Evolutionary conservation across 306 rosid genomes (phyloP).

Genomic region (Inga leiocalycina): DNA sequence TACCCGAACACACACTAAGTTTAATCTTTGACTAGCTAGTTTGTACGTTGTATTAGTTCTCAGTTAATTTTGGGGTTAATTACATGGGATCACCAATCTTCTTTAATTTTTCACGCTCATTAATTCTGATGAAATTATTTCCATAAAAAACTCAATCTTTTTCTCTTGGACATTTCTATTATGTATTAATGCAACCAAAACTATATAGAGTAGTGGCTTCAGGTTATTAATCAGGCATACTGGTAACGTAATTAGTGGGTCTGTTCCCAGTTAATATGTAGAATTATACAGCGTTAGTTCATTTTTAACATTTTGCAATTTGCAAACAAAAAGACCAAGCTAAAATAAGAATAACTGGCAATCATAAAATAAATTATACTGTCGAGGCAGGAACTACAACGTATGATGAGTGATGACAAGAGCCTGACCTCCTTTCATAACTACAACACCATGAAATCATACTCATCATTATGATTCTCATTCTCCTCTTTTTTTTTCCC

Average conservation of each 20-base stretch:
- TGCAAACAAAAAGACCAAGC: neutral
- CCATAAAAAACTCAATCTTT: conserved; percentile 26
- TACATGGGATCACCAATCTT: conserved; percentile 47
- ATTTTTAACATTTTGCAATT: too few relatives aligned
- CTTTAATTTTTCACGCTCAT: conserved; percentile 28
- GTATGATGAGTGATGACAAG: conserved; percentile 9
- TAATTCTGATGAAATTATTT: conserved; percentile 38
- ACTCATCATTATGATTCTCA: neutral
- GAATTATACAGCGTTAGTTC: too few relatives aligned
- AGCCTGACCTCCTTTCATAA: conserved; percentile 10
- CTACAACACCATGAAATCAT: conserved; percentile 22
- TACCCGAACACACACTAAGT: too few relatives aligned
- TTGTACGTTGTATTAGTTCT: conserved; percentile 46
- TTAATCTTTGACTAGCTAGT: conserved; percentile 45
- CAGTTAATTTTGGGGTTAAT: conserved; percentile 39
- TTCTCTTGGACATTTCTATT: neutral
- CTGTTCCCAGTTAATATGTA: neutral
- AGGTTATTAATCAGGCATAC: neutral
- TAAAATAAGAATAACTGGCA: neutral
- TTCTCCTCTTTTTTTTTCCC: neutral
- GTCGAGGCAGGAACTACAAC: neutral
- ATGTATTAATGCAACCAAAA: neutral
- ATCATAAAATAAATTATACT: neutral
- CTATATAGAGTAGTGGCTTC: neutral
- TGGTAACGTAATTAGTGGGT: neutral